Evolutionary conservation across 148 eudicot genomes (phyloP).

Genomic region (Camellia sinensis): DNA sequence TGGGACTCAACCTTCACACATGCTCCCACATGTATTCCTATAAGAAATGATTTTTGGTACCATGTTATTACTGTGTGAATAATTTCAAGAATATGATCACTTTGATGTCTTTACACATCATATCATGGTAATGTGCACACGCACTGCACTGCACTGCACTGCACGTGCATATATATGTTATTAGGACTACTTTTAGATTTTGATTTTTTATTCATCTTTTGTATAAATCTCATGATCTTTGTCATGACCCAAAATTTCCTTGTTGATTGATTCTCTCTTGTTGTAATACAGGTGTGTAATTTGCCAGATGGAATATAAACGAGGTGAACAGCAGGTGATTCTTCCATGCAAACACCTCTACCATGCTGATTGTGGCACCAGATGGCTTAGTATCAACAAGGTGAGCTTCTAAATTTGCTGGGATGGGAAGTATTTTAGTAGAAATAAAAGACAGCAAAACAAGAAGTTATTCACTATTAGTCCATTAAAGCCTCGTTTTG

Average conservation of each 20-base stretch:
- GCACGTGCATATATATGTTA: neutral
- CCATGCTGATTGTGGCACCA: conserved; percentile 74
- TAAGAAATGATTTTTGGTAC: no score
- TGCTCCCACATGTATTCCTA: no score
- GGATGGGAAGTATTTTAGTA: neutral
- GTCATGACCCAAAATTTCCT: neutral
- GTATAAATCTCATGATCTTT: neutral
- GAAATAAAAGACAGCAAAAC: neutral
- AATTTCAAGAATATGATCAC: no score
- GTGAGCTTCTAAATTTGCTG: conserved; percentile 27
- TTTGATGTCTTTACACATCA: no score
- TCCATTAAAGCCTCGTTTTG: no score
- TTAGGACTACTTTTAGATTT: neutral
- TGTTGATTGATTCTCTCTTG: neutral
- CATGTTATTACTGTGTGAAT: no score
- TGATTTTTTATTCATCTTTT: neutral
- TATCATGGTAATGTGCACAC: no score
- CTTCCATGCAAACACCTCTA: conserved; percentile 96
- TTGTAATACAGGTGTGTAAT: conserved; percentile 72
- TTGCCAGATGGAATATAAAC: conserved; percentile 95
- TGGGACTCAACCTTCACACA: no score
- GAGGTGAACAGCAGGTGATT: conserved; percentile 61
- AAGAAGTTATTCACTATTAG: neutral
- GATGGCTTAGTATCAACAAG: conserved; percentile 94
- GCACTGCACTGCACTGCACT: no score